Base-by-base conservation (phyloP, 108 stramenopile genomes). In the Hondaea fermentalgiana region DNA sequence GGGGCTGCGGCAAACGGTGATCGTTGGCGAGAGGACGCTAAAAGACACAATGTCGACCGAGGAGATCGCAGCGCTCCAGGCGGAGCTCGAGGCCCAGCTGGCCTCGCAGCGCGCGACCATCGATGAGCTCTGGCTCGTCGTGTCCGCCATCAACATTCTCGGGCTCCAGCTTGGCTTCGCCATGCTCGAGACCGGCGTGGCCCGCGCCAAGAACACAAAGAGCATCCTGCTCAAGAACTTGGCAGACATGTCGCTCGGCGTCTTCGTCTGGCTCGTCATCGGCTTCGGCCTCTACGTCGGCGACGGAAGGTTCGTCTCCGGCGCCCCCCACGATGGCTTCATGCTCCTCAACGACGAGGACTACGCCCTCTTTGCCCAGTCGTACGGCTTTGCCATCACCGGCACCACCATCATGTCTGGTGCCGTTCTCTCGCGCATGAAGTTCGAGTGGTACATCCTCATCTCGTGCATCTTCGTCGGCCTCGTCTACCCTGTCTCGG, bases 371-470 rank as follows among this genome's bases (percentile, higher is more conserved):
- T 91, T 90, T 89, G 57, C 90, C 5, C 91, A 91, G 88, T 90
- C 90, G 89, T 91, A 87, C 87, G 91, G 90, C 21, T 91, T 91
- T 59, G 91, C 91, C 10, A 90, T 90, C 21, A 91, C 91, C 57
- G 87, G 89, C 57, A 83, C 91, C 17, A 91, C 91, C 19, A 91
- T 91, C 58, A 90, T 91, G 51, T 89, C 88, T 16, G 91, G 91
- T 0, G 88, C 91, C n/a, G 90, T 91, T 47, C 72, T 89, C 25
- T 88, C 88, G 59, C 88, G 91, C 42, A 88, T 90, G 35, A 89
- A 72, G n/a, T 91, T 91, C 44, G 90, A 88, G 14, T 51, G 72
- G 21, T 91, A 91, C 90, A 83, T 91, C 5, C 49, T 44, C 12
- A 44, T 58, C 10, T 47, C 88, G 49, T 17, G 53, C 72, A 45